Evolutionary conservation across 1,284 basidiomycete genomes (phyloP).

Genomic region (Athelia psychrophila): DNA sequence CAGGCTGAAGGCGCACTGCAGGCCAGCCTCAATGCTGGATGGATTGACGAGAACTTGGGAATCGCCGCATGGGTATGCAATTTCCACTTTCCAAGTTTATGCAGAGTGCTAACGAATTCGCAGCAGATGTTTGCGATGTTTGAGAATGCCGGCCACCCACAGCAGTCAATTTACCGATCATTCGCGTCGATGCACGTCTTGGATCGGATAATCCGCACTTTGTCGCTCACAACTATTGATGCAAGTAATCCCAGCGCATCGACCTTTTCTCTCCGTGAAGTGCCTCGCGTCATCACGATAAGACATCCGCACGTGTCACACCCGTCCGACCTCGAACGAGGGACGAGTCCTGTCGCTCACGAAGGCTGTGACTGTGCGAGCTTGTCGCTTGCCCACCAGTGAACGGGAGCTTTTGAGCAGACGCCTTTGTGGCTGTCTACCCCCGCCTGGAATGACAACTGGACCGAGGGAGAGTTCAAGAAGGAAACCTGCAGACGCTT

Average conservation of each 20-base stretch:
- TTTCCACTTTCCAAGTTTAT: background rate
- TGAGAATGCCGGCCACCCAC: slow-evolving; percentile 66
- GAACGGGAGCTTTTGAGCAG: slow-evolving; percentile 45
- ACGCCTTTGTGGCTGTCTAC: slow-evolving; percentile 63
- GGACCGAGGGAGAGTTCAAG: slow-evolving; percentile 59
- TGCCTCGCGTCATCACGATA: slow-evolving; percentile 23
- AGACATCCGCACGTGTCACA: too few relatives aligned
- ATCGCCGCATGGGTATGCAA: slow-evolving; percentile 70
- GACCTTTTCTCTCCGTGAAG: slow-evolving; percentile 40
- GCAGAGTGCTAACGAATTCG: background rate
- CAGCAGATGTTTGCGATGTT: slow-evolving; percentile 64
- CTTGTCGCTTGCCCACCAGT: slow-evolving; percentile 50
- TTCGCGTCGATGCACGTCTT: slow-evolving; percentile 57
- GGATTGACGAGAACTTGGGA: slow-evolving; percentile 68
- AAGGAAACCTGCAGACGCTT: slow-evolving; percentile 72
- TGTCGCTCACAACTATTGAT: slow-evolving; percentile 52
- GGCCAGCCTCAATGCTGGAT: slow-evolving; percentile 63
- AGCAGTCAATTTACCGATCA: slow-evolving; percentile 49
- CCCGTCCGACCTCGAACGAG: background rate
- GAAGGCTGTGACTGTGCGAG: slow-evolving; percentile 50
- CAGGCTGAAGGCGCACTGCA: slow-evolving; percentile 68
- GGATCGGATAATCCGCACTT: slow-evolving; percentile 62
- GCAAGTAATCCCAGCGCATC: slow-evolving; percentile 36
- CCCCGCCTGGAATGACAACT: slow-evolving; percentile 58
- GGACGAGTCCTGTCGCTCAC: background rate